phyloP scores from a whole-genome alignment of 2,329 filamentous ascomycete species.

The Xylaria sp. region DNA sequence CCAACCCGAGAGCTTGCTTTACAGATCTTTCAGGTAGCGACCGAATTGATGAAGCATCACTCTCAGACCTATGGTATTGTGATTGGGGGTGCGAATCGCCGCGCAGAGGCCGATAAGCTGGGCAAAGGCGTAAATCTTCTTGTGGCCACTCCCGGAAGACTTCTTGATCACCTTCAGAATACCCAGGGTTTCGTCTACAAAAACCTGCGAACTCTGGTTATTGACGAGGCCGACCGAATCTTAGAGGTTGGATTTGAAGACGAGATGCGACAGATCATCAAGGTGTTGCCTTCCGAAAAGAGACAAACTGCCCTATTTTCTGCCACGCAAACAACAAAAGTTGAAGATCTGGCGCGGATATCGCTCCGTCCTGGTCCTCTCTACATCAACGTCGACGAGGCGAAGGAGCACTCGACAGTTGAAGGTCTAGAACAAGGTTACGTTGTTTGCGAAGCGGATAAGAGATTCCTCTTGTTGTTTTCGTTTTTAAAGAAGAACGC shows the following conservation, averaged over 20 bases:
- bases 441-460: constrained; percentile 91
- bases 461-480: constrained; percentile 88
- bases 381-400: constrained; percentile 96
- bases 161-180: constrained; percentile 94
- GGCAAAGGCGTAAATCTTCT: constrained; percentile 93
- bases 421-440: constrained; percentile 96
- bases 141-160: constrained; percentile 90
- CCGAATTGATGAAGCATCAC: constrained; percentile 89
- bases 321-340: constrained; percentile 97
- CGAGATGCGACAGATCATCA: constrained; percentile 96
- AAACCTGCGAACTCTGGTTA: constrained; percentile 81
- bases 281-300: constrained; percentile 87
- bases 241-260: constrained; percentile 98
- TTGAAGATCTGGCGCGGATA: constrained; percentile 94
- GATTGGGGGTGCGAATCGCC: constrained; percentile 91
- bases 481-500: constrained; percentile 41
- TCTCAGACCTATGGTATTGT: constrained; percentile 96
- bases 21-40: constrained; percentile 94
- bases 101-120: constrained; percentile 93
- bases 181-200: constrained; percentile 79
- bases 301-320: constrained; percentile 99
- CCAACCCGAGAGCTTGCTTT: constrained; percentile 93
- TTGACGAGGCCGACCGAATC: constrained; percentile 97
- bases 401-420: constrained; percentile 90
- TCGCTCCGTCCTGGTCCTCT: constrained; percentile 90